Conservation (phyloP, 495 filamentous ascomycete species). For the Podospora conica region DNA sequence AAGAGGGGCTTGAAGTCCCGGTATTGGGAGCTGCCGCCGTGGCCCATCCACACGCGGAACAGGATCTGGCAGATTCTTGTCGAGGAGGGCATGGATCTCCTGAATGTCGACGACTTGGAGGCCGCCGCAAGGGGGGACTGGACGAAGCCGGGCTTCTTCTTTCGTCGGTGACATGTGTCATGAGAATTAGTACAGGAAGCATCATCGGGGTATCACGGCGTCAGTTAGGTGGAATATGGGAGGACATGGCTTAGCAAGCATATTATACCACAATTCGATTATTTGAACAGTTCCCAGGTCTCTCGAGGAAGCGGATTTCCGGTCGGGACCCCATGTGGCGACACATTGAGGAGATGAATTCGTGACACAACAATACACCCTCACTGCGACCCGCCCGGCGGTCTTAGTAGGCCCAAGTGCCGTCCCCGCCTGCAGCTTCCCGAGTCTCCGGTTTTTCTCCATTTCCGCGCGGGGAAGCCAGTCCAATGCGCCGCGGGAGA, state of each 20-base stretch:
- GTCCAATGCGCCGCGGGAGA: conserved; percentile 10
- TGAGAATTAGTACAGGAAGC: neutral
- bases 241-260: neutral
- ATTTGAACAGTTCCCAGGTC: neutral
- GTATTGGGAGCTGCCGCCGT: conserved; percentile 74
- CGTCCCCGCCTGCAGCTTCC: conserved; percentile 13
- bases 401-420: neutral
- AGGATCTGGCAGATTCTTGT: conserved; percentile 68
- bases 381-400: neutral
- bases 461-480: conserved; percentile 6
- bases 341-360: conserved; percentile 2
- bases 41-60: conserved; percentile 70
- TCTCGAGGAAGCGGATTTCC: neutral
- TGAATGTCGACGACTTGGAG: conserved; percentile 73
- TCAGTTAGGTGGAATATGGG: neutral
- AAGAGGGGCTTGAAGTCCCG: conserved; percentile 61
- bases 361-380: conserved; percentile 14
- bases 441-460: conserved; percentile 32
- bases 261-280: neutral
- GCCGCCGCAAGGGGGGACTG: conserved; percentile 29
- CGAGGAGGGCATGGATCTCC: conserved; percentile 61
- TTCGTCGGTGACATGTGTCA: neutral
- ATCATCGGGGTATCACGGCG: neutral
- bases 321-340: neutral
- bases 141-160: conserved; percentile 21